phyloP scores from a whole-genome alignment of 257 asterid species.

The Solanum verrucosum region DNA sequence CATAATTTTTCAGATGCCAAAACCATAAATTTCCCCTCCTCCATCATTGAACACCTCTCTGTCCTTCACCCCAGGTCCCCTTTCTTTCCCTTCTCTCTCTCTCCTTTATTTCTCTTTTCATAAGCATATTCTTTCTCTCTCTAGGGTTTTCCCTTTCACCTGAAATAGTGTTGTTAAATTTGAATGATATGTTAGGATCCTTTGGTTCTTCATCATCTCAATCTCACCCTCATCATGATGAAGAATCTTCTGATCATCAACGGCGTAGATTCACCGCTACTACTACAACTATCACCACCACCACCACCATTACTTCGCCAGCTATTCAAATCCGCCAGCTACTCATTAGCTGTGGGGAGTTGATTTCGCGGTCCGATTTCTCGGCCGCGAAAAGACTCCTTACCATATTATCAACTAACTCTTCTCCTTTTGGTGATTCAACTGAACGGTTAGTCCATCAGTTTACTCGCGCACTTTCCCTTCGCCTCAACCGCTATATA shows the following conservation, averaged over 20 bases:
- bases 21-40: background rate
- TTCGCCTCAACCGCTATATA: slow-evolving; percentile 40
- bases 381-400: slow-evolving; percentile 71
- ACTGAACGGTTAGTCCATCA: slow-evolving; percentile 82
- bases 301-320: slow-evolving; percentile 18
- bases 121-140: slow-evolving; percentile 17
- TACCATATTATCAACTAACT: slow-evolving; percentile 39
- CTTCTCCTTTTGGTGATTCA: slow-evolving; percentile 81
- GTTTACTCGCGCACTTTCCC: slow-evolving; percentile 64
- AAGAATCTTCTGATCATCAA: background rate
- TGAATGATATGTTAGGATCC: slow-evolving; percentile 64
- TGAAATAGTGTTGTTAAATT: slow-evolving; percentile 11
- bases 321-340: slow-evolving; percentile 75
- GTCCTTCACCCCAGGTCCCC: background rate
- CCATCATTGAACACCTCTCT: background rate
- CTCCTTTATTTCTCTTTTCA: background rate
- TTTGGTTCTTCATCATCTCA: slow-evolving; percentile 55
- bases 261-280: slow-evolving; percentile 5
- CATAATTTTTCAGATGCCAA: background rate
- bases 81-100: background rate
- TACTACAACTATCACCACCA: background rate
- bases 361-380: slow-evolving; percentile 58
- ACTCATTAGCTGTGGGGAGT: slow-evolving; percentile 74
- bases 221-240: slow-evolving; percentile 18
- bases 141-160: slow-evolving; percentile 46